Evolutionary conservation across 2,329 filamentous ascomycete species (phyloP).

Genomic region (Arthrobotrys iridis): DNA sequence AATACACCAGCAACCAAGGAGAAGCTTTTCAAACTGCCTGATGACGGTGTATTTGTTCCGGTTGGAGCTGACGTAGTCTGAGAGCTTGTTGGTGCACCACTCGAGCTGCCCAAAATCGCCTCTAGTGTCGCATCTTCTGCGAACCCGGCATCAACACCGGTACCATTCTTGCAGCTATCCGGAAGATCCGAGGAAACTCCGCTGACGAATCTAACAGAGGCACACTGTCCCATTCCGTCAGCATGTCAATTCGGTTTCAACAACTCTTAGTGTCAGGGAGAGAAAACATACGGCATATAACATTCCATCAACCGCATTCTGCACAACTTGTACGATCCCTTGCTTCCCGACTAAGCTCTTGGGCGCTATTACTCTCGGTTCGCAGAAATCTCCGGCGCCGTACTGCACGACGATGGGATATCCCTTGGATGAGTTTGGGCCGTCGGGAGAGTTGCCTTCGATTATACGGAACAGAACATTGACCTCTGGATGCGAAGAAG

Average conservation of each 20-base stretch:
- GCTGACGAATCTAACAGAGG: conserved; percentile 39
- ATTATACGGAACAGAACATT: conserved; percentile 68
- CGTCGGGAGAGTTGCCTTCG: conserved; percentile 64
- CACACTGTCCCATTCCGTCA: conserved; percentile 35
- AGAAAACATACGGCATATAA: conserved; percentile 67
- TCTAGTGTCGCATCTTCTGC: conserved; percentile 13
- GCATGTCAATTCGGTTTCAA: neutral
- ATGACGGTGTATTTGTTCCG: conserved; percentile 15
- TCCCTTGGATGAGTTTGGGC: conserved; percentile 63
- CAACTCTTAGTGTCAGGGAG: neutral
- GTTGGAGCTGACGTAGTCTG: conserved; percentile 26
- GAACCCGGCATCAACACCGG: conserved; percentile 33
- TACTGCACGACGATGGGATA: conserved; percentile 68
- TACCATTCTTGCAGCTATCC: conserved; percentile 40
- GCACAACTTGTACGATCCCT: conserved; percentile 68
- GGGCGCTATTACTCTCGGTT: conserved; percentile 65
- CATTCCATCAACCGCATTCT: conserved; percentile 67
- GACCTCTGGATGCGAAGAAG: conserved; percentile 66
- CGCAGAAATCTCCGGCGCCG: conserved; percentile 68
- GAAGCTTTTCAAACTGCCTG: conserved; percentile 17
- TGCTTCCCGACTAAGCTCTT: conserved; percentile 67
- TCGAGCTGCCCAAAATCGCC: conserved; percentile 15
- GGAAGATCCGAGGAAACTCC: conserved; percentile 21
- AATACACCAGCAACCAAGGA: conserved; percentile 29
- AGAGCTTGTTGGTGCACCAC: neutral